A percentile compares a stretch with the other conserved stretches of the same genome.
Conservation (phyloP, 164 flowering plant species). For the Annona squamosa region DNA sequence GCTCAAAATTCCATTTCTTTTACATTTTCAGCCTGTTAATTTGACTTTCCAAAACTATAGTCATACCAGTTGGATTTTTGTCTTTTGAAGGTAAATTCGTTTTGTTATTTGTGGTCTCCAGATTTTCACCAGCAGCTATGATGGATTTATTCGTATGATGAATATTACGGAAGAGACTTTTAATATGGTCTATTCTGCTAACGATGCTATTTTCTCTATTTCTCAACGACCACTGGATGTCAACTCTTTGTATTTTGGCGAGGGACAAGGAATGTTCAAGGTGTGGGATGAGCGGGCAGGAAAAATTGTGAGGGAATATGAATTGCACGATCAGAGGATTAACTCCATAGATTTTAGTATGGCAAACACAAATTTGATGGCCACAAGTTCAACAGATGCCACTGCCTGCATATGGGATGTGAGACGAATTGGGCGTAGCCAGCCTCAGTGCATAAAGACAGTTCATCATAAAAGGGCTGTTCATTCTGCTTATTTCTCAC, state of each 20-base stretch:
- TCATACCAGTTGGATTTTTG: neutral
- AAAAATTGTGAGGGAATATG: slow-evolving; percentile 35
- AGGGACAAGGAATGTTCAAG: slow-evolving; percentile 50
- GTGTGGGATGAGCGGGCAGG: slow-evolving; percentile 59
- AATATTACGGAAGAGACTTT: slow-evolving; percentile 72
- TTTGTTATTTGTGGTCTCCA: slow-evolving; percentile 24
- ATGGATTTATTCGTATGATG: slow-evolving; percentile 69
- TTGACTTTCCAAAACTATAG: neutral
- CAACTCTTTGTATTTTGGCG: slow-evolving; percentile 56
- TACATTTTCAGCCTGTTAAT: neutral
- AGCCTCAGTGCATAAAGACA: slow-evolving; percentile 31
- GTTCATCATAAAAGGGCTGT: slow-evolving; percentile 50
- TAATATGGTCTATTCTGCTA: slow-evolving; percentile 42
- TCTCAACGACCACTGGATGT: slow-evolving; percentile 39
- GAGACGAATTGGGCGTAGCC: slow-evolving; percentile 34
- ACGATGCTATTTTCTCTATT: slow-evolving; percentile 51
- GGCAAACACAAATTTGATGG: slow-evolving; percentile 51
- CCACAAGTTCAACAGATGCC: slow-evolving; percentile 84
- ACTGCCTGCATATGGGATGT: slow-evolving; percentile 90
- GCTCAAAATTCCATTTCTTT: neutral
- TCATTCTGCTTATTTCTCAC: slow-evolving; percentile 90
- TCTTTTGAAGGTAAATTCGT: neutral
- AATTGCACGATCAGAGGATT: slow-evolving; percentile 58
- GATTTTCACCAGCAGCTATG: slow-evolving; percentile 66
- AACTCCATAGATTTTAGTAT: slow-evolving; percentile 72